Conservation (phyloP, 176 grass and related monocot genomes). For the Thalia dealbata region DNA sequence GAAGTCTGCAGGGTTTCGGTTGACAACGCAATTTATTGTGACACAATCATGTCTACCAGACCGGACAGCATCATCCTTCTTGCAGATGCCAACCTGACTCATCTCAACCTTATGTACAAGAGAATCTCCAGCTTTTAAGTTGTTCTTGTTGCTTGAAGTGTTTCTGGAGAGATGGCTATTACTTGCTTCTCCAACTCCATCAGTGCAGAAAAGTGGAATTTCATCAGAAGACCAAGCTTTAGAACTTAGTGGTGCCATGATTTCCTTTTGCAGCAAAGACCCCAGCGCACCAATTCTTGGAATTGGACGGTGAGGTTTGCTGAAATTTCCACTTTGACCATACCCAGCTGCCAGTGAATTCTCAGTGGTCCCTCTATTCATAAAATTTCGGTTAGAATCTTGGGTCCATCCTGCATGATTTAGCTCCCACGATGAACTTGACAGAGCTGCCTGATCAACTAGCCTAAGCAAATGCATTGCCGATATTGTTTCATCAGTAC, state of each 20-base stretch:
- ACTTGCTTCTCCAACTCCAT: not conserved
- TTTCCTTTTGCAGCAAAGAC: conserved; percentile 58
- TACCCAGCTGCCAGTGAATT: conserved; percentile 24
- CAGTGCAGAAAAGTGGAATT: not conserved
- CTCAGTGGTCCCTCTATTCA: not conserved
- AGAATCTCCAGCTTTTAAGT: not conserved
- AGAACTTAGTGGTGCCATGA: conserved; percentile 44
- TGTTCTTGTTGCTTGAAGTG: not conserved
- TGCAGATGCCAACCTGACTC: not conserved
- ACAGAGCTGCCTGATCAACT: conserved; percentile 34
- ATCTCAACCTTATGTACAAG: not conserved
- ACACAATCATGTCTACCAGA: not conserved
- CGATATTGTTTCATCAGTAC: conserved; percentile 39
- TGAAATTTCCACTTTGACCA: conserved; percentile 27
- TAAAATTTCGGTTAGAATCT: conserved; percentile 5
- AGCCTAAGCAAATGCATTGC: conserved; percentile 47
- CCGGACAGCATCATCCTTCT: not conserved
- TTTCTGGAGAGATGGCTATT: not conserved
- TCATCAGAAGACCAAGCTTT: conserved; percentile 22
- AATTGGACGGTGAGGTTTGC: conserved; percentile 40
- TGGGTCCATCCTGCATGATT: conserved; percentile 21
- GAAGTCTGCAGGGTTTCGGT: conserved; percentile 18
- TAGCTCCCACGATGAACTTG: conserved; percentile 17
- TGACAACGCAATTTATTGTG: not conserved
- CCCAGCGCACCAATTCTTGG: conserved; percentile 58